Percentiles rank a stretch among this genome's conserved stretches.
phyloP scores from a whole-genome alignment of 2,329 filamentous ascomycete genomes.

The Myriosclerotinia duriaeana region DNA sequence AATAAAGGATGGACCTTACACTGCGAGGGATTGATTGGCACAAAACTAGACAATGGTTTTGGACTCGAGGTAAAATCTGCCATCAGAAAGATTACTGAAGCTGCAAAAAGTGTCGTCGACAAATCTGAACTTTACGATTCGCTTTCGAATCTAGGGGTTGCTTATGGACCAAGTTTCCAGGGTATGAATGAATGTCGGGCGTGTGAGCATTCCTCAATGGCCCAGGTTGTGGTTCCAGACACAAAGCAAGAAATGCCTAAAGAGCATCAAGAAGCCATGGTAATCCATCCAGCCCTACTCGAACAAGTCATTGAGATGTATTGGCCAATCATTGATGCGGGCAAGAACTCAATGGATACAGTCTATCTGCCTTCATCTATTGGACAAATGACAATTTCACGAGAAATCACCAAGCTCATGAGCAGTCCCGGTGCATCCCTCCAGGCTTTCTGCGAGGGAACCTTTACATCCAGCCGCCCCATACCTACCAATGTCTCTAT shows the following conservation, averaged over 20 bases:
- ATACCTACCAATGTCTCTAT: constrained; percentile 45
- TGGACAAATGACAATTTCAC: constrained; percentile 43
- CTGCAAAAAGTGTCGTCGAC: neutral
- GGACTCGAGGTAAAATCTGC: neutral
- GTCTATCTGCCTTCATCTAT: constrained; percentile 22
- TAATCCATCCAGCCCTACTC: constrained; percentile 59
- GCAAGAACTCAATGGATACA: constrained; percentile 5
- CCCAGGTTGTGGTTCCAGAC: constrained; percentile 17
- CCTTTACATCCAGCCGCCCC: constrained; percentile 24
- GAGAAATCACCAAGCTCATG: constrained; percentile 41
- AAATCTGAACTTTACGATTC: constrained; percentile 21
- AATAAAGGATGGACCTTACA: constrained; percentile 46
- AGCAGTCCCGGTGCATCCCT: constrained; percentile 43
- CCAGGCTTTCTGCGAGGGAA: constrained; percentile 44
- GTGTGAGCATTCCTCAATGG: constrained; percentile 11
- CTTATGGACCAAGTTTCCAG: constrained; percentile 51
- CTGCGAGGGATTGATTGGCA: constrained; percentile 46
- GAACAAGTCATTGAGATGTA: constrained; percentile 47
- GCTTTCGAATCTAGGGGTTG: constrained; percentile 43
- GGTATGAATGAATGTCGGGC: constrained; percentile 24
- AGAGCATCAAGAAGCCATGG: constrained; percentile 43
- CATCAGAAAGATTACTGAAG: constrained; percentile 2
- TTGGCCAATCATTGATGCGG: constrained; percentile 18
- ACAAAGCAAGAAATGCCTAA: constrained; percentile 40
- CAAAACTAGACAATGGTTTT: neutral